Percentiles rank a stretch among this genome's conserved stretches.
Conservation (phyloP, 805 yeast genomes). For the Candida pseudoglaebosa region DNA sequence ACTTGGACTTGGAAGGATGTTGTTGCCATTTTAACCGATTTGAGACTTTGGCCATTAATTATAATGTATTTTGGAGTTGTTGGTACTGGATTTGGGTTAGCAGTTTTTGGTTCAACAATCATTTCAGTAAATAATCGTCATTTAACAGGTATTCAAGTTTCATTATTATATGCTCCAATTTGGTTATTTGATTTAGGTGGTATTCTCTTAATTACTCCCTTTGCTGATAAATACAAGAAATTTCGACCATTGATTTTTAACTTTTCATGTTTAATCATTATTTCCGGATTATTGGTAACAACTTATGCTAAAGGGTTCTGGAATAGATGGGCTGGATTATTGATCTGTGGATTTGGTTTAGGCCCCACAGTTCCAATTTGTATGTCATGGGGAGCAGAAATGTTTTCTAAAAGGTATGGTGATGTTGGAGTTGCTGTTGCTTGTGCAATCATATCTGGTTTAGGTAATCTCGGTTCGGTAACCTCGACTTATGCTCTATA, state of each 20-base stretch:
- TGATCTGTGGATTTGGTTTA: slow-evolving; percentile 78
- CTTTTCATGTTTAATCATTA: slow-evolving; percentile 59
- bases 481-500: slow-evolving; percentile 80
- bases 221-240: slow-evolving; percentile 64
- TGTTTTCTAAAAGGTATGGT: slow-evolving; percentile 65
- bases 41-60: slow-evolving; percentile 71
- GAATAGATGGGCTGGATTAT: slow-evolving; percentile 73
- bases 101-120: slow-evolving; percentile 77
- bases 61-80: slow-evolving; percentile 90
- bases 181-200: slow-evolving; percentile 85
- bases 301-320: slow-evolving; percentile 71
- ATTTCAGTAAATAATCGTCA: slow-evolving; percentile 59
- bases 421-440: slow-evolving; percentile 81
- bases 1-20: slow-evolving; percentile 63
- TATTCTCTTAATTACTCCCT: slow-evolving; percentile 68
- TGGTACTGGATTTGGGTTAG: slow-evolving; percentile 80
- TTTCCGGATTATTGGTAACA: slow-evolving; percentile 67
- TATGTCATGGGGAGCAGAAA: slow-evolving; percentile 79
- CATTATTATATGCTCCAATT: slow-evolving; percentile 78
- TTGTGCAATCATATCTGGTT: slow-evolving; percentile 76
- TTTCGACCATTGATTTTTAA: slow-evolving; percentile 60
- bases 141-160: slow-evolving; percentile 60
- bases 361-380: slow-evolving; percentile 88
- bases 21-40: slow-evolving; percentile 49
- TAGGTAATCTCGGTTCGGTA: slow-evolving; percentile 83